phyloP scores from a whole-genome alignment of 352 stramenopile genomes.

The Globisporangium canariense region DNA sequence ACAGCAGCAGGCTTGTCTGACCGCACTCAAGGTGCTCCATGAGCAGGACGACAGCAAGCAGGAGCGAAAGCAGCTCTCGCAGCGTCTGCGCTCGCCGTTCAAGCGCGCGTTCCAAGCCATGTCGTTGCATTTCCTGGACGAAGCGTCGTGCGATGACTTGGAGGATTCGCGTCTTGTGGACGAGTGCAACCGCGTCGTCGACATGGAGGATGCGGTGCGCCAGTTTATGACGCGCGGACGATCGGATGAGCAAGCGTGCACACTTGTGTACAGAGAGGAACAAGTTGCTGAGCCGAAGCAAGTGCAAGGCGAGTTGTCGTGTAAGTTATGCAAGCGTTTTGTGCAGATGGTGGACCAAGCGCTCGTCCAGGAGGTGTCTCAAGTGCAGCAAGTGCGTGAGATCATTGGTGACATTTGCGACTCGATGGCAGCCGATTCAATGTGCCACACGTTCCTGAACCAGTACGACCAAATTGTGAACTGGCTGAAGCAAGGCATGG shows the following conservation, averaged over 20 bases:
- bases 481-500: constrained; percentile 71
- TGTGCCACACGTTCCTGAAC: constrained; percentile 78
- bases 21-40: constrained; percentile 40
- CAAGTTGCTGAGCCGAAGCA: constrained; percentile 19
- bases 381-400: constrained; percentile 62
- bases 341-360: constrained; percentile 70
- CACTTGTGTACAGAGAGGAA: constrained; percentile 18
- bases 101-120: constrained; percentile 38
- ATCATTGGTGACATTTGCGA: constrained; percentile 79
- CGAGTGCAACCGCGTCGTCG: constrained; percentile 43
- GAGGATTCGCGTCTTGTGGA: constrained; percentile 22
- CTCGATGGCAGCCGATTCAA: constrained; percentile 62
- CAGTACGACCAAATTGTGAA: constrained; percentile 73
- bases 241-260: constrained; percentile 49
- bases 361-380: constrained; percentile 48
- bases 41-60: constrained; percentile 37
- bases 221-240: constrained; percentile 39
- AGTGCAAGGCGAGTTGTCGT: constrained; percentile 42
- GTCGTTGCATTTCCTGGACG: constrained; percentile 37
- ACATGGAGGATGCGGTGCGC: constrained; percentile 39
- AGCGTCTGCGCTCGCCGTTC: constrained; percentile 37
- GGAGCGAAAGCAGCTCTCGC: constrained; percentile 25
- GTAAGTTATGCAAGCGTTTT: constrained; percentile 74
- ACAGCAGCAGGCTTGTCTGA: constrained; percentile 40
- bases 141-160: constrained; percentile 52